A percentile compares a stretch with the other conserved stretches of the same genome.
phyloP scores from a whole-genome alignment of 202 grass and related monocot genomes.

The Alloteropsis angusta region DNA sequence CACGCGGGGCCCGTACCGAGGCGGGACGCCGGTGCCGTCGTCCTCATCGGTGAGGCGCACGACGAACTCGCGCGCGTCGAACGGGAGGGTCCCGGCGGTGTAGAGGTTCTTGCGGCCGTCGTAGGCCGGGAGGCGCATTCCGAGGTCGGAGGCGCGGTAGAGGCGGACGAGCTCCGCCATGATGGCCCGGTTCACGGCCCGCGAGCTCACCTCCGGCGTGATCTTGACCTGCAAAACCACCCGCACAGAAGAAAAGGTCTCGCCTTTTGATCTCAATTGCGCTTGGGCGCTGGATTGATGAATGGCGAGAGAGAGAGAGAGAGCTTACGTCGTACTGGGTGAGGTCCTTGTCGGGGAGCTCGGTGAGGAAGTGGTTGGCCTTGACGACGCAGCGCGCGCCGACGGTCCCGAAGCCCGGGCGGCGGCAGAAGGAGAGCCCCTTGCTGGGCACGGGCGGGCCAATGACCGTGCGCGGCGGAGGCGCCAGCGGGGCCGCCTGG shows the following conservation, averaged over 20 bases:
- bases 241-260: not conserved
- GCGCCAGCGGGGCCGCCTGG: not conserved
- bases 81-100: constrained; percentile 74
- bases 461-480: constrained; percentile 20
- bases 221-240: constrained; percentile 63
- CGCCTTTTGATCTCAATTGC: not conserved
- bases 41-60: constrained; percentile 70
- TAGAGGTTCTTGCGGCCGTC: constrained; percentile 98
- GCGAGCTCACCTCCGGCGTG: constrained; percentile 74
- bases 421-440: constrained; percentile 57
- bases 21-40: constrained; percentile 47
- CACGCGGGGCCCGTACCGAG: constrained; percentile 23
- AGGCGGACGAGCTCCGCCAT: constrained; percentile 84
- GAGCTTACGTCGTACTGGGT: constrained; percentile 90
- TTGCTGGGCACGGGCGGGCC: constrained; percentile 65
- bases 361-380: constrained; percentile 96
- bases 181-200: constrained; percentile 83
- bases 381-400: constrained; percentile 92
- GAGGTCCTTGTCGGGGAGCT: constrained; percentile 93
- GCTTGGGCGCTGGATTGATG: not conserved
- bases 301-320: not conserved
- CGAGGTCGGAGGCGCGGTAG: constrained; percentile 72
- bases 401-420: constrained; percentile 81
- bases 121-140: constrained; percentile 82
- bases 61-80: constrained; percentile 76